Base-by-base conservation (phyloP, 2,329 filamentous ascomycete species). In the Huntiella bhutanensis region DNA sequence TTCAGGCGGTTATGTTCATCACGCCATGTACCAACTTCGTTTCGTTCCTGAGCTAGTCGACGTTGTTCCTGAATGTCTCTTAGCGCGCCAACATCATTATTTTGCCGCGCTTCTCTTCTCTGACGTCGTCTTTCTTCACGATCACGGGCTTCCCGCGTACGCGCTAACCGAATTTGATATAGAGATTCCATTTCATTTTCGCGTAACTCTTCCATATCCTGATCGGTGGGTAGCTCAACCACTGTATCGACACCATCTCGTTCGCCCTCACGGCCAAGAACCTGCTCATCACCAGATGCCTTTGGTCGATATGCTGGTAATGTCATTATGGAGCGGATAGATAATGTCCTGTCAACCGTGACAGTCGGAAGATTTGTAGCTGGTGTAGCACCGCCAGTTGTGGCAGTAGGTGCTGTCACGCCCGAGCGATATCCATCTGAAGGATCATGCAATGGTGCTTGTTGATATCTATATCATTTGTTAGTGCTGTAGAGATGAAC, bases 141-240 rank as follows among this genome's bases (percentile, higher is more conserved):
- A 51, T 91, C 85, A 4, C 75, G 74, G 35, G 80, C 69, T 58
- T 92, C 81, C 47, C 74, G 69, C 44, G 87, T 75, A 46, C 91
- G 74, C 13, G 83, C 77, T 10, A 82, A 58, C 10, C 91, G 79
- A 49, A 96, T 88, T 59, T 93, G 85, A 59, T 93, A 96, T 36
- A 96, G 62, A 0, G 82, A 75, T 51, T 91, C 82, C 91, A 96
- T 96, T 60, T 95, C 84, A 22, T 84, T 75, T 52, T 96, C 86
- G 10, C 91, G 73, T 45, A 85, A 65, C 2, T 64, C 62, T 58
- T 93, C 85, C 53, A 92, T 77, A 46, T 86, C 81, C 44, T 93
- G 83, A 6, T 68, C 71, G 0, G 80, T 84, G 0, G 87, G 87
- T 53, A 82, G 75, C 59, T 95, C 87, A 10, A 96, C 64, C 0